phyloP scores from a whole-genome alignment of 257 asterid species.

The Solanum lignicaule region DNA sequence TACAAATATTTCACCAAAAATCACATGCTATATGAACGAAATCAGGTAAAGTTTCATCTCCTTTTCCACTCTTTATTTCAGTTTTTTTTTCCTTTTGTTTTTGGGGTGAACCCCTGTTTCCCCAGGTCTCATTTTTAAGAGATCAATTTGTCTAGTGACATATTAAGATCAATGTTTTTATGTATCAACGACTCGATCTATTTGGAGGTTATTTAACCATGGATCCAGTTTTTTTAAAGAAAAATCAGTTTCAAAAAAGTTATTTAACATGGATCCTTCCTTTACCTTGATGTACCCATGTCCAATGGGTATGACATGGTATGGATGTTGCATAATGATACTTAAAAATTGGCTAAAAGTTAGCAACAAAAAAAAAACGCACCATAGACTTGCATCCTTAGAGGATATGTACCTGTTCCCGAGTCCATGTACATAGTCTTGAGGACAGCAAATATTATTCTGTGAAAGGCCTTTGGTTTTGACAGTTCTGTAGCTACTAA shows the following conservation, averaged over 20 bases:
- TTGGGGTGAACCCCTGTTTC: background rate
- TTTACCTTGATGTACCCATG: background rate
- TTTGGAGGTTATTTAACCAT: background rate
- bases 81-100: background rate
- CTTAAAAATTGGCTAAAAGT: background rate
- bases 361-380: no score
- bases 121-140: background rate
- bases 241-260: background rate
- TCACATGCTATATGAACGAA: conserved; percentile 26
- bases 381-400: background rate
- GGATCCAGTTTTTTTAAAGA: background rate
- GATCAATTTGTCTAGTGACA: background rate
- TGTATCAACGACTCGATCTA: background rate
- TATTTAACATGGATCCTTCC: background rate
- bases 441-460: background rate
- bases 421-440: background rate
- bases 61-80: background rate
- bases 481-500: background rate
- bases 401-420: background rate
- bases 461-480: background rate
- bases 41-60: conserved; percentile 5
- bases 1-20: conserved; percentile 23
- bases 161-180: background rate
- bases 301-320: background rate
- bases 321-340: background rate